These are phyloP conservation scores for Globisporangium splendens DNA, from an alignment of 352 stramenopile species.

Conservation along the genomic window DNA sequence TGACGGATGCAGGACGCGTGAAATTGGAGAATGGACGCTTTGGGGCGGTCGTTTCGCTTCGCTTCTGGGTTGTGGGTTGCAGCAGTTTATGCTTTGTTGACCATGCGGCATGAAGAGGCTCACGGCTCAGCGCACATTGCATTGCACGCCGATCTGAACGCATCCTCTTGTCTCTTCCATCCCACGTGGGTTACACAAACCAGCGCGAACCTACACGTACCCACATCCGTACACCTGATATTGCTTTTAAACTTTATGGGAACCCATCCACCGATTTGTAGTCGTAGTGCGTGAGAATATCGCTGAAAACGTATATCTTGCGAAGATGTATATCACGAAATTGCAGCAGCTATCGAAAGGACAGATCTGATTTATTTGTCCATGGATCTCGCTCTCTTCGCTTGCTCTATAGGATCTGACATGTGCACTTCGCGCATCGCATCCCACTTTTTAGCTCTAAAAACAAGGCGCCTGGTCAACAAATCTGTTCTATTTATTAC, in stretches of 20 bases:
- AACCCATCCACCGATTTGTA: too few relatives aligned
- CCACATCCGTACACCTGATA: background rate
- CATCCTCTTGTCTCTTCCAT: background rate
- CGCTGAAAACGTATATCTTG: background rate
- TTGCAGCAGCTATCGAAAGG: background rate
- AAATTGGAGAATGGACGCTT: constrained; percentile 8
- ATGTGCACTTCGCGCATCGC: background rate
- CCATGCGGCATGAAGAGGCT: background rate
- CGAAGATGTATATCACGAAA: background rate
- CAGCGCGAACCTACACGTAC: background rate
- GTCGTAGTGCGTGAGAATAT: too few relatives aligned
- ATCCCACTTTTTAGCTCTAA: background rate
- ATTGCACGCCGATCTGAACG: background rate
- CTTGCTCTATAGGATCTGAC: background rate
- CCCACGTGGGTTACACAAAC: background rate
- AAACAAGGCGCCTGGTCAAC: background rate
- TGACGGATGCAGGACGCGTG: constrained; percentile 1
- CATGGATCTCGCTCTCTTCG: background rate
- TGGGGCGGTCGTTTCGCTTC: background rate
- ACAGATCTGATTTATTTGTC: background rate
- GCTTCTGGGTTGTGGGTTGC: background rate
- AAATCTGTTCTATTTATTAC: constrained; percentile 1
- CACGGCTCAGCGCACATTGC: background rate
- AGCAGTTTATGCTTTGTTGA: constrained; percentile 7
- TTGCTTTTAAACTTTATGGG: background rate